Base-by-base conservation (phyloP, 148 eudicot genomes). In the Agrostemma githago region DNA sequence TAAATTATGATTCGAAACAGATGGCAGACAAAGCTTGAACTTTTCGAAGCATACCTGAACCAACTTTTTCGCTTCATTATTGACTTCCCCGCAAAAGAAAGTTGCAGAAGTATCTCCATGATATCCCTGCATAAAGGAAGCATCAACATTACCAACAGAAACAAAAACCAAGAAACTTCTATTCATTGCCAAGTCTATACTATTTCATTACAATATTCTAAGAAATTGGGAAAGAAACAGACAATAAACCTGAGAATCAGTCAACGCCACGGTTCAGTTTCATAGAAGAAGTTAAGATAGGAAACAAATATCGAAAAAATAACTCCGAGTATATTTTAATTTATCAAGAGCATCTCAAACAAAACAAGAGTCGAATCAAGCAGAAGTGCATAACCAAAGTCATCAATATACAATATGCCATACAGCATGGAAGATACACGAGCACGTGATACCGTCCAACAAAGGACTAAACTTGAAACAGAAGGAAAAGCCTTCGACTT, bases 91-190 rank as follows among this genome's bases (percentile, higher is more conserved):
- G 80, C 95, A 93, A 73, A 85, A 96, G 83, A 81, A 96, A 43
- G 96, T 96, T 26, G 89, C 86, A 34, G 99, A 92, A 73, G 99
- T 96, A 82, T 96, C 99, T 40, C 99, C 97, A 84, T 96, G 99
- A 85, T 96, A 92, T 74, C 97, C 97, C 99, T 96, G 88, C 74
- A 72, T 21, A 72, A 66, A 81, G 17, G 72, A 72, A 82, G 20
- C 59, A 68, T 70, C 40, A 65, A 68, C 46, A 15, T 21, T 34
- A 65, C 71, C 20, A n/a, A 61, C 66, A 70, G 57, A 39, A 46
- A 68, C 39, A 41, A 42, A 15, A 2, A 26, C 5, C 41, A 34
- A 14, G 48, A 48, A 48, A 17, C 51, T 34, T 43, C 6, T 48
- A 72, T 61, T 14, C 3, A 21, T 39, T 11, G 12, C 8, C 26